Evolutionary conservation across 2,329 filamentous ascomycete genomes (phyloP), one percentile per base, ranked within the genome.

Genomic region (Neofusicoccum umdonicola): DNA sequence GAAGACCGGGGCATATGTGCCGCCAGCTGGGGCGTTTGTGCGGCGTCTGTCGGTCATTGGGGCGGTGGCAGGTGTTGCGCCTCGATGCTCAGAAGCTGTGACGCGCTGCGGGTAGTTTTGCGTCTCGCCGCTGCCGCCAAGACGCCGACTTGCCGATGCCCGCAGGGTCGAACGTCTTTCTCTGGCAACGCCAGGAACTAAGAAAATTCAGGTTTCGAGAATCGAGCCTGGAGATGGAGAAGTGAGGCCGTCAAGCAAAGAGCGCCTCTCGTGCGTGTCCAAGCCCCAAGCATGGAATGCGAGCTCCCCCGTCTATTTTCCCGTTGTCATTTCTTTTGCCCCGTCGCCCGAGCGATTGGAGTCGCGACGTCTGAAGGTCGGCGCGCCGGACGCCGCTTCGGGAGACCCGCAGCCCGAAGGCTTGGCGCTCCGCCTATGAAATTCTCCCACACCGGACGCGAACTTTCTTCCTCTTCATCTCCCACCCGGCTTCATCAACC

Each of bases 21-120:
- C 86, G 62, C 91, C 91, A 45, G 88, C 83, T 6, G 95, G 95
- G 4, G 92, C 92, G 79, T 98, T 98, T 69, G 97, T 88, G 71
- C 95, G 88, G 79, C 94, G 89, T 77, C 93, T 87, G 77, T 99
- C 95, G 64, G 90, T 83, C 90, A 93, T 93, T 64, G 71, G 63
- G 70, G 68, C 69, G 65, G 31, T 44, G 31, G n/a, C 12, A 37
- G 37, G 42, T 22, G 42, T 63, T 56, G 39, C 4, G 47, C 45
- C 11, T 62, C 4, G 34, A 47, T 60, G 47, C 12, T 50, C 57
- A 13, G 58, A 62, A 62, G 44, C 47, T 51, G 58, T 62, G 58
- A 62, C 47, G 58, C 47, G 42, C 39, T 31, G 42, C 41, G 42
- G 56, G 56, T 60, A 60, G 56, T 47, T 60, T 60, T 60, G 56